Evolutionary conservation across 345 rosid species (phyloP).

Genomic region (Citrus trifoliata): DNA sequence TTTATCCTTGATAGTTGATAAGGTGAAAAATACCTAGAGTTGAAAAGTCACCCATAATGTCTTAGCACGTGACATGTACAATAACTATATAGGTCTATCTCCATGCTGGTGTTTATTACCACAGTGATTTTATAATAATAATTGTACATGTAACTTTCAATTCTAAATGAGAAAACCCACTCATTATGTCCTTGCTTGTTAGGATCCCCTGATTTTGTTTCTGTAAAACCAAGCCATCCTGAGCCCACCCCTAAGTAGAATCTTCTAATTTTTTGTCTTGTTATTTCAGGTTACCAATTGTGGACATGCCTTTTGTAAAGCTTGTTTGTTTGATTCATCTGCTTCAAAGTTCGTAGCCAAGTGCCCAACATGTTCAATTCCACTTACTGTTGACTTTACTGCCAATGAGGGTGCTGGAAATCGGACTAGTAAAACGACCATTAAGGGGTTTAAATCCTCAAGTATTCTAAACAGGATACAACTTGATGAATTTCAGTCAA

Average conservation of each 20-base stretch:
- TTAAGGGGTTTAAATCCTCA: conserved; percentile 74
- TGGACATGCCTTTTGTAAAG: conserved; percentile 80
- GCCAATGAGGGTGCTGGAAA: conserved; percentile 43
- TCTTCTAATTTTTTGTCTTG: conserved; percentile 9
- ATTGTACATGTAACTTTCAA: not conserved
- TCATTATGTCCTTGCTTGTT: not conserved
- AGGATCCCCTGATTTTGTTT: conserved; percentile 1
- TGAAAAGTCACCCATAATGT: not conserved
- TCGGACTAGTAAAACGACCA: conserved; percentile 49
- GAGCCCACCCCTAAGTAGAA: not conserved
- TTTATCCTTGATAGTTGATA: not conserved
- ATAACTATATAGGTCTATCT: not conserved
- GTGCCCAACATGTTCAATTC: conserved; percentile 80
- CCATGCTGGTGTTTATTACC: not conserved
- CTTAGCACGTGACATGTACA: not conserved
- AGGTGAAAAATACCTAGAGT: not conserved
- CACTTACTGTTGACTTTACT: conserved; percentile 76
- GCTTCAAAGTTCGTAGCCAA: conserved; percentile 39
- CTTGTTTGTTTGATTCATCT: conserved; percentile 76
- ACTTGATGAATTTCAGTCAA: conserved; percentile 81
- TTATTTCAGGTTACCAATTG: conserved; percentile 75
- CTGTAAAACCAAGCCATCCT: not conserved
- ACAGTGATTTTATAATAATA: not conserved
- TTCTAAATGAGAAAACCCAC: not conserved
- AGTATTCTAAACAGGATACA: conserved; percentile 86